These are phyloP conservation scores for Fusarium penzigii DNA, from an alignment of 2,329 filamentous ascomycete species.

Conservation along the genomic window DNA sequence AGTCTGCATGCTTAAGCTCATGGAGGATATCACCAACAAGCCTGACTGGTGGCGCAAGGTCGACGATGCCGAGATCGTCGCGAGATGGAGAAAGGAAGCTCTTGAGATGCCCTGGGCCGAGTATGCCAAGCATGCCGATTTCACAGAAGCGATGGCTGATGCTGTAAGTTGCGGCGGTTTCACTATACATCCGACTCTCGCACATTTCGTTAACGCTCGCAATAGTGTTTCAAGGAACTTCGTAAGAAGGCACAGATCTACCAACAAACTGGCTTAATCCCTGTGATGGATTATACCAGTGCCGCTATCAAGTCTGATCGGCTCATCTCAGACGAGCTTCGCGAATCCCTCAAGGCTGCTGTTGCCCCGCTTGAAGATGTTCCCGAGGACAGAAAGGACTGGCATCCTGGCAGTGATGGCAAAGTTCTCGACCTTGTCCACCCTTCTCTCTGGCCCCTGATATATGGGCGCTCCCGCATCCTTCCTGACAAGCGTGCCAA, in stretches of 20 bases:
- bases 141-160: conserved; percentile 33
- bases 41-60: conserved; percentile 38
- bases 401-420: conserved; percentile 58
- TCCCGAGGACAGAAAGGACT: conserved; percentile 54
- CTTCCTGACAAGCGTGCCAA: conserved; percentile 33
- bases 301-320: conserved; percentile 39
- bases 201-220: conserved; percentile 1
- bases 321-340: conserved; percentile 25
- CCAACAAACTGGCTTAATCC: conserved; percentile 34
- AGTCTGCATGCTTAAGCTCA: conserved; percentile 34
- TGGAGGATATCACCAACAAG: conserved; percentile 38
- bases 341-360: conserved; percentile 42
- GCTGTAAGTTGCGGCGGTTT: conserved; percentile 22
- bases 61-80: conserved; percentile 24
- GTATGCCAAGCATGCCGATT: conserved; percentile 24
- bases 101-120: conserved; percentile 32
- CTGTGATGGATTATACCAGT: conserved; percentile 35
- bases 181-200: neutral
- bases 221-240: conserved; percentile 36
- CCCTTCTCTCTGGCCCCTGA: conserved; percentile 62
- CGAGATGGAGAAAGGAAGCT: conserved; percentile 33
- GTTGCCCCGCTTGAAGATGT: conserved; percentile 52
- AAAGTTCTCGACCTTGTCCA: conserved; percentile 64
- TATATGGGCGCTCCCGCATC: conserved; percentile 50
- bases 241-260: conserved; percentile 35